Evolutionary conservation across 768 basidiomycete species (phyloP), one percentile per base, ranked within the genome.

Genomic region (Boletus bicolor): DNA sequence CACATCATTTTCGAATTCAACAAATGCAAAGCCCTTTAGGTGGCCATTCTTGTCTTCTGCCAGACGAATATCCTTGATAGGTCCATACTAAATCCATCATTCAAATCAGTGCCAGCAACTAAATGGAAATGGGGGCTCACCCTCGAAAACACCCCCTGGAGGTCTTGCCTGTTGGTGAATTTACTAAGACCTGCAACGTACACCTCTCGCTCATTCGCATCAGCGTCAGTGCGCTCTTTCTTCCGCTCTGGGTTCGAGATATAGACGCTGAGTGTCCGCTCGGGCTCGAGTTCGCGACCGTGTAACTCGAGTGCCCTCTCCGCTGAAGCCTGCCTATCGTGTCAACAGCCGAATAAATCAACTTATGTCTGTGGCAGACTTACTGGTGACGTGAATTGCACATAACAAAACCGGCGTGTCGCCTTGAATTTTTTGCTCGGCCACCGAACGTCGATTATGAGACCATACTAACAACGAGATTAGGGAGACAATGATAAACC

Each of bases 381-480:
- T 54, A 93, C 95, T 0, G 92, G 91, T 19, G 84, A 84, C 2
- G 86, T 87, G 67, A 83, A 98, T 58, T 98, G 97, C 1, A 99
- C 78, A 69, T 98, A 99, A 65, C 92, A 94, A 71, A 99, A 98
- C 42, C 97, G 81, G 36, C 97, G 77, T 2, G 89, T 88, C 54
- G 76, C 84, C 72, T 94, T 96, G 79, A 93, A 94, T 68, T 97
- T 97, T 68, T 95, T 95, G 73, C 93, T 95, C 6, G 97, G 97
- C 96, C 96, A 98, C 34, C 97, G 89, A 17, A 93, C 89, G 60
- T 98, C 95, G 57, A 98, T 91, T 51, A 99, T 81, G 5, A 79
- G 82, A 10, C 97, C 97, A 72, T 89, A 94, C 93, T 97, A 53
- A 1, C 11, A 26, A 51, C 64, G 44, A 55, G 26, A 35, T 59